Percentiles rank a stretch among this genome's conserved stretches.
phyloP scores from a whole-genome alignment of 495 filamentous ascomycete genomes.

The Annulohypoxylon moriforme region DNA sequence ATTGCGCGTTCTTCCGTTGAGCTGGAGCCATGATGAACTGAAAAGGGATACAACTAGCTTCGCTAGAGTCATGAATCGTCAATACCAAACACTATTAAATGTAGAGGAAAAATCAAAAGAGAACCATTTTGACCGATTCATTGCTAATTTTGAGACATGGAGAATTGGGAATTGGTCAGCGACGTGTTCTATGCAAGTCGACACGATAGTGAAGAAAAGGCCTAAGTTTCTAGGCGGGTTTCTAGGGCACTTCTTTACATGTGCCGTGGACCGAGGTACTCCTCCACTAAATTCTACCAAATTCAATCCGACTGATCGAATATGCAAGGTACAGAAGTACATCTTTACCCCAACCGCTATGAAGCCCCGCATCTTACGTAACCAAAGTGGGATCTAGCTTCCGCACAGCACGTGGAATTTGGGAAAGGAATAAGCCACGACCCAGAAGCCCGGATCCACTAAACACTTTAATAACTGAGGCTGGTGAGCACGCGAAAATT shows the following conservation, averaged over 20 bases:
- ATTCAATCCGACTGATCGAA: constrained; percentile 14
- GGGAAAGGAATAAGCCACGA: constrained; percentile 4
- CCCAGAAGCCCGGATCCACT: not conserved
- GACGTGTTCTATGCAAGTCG: constrained; percentile 2
- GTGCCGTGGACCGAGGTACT: constrained; percentile 45
- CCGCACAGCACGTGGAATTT: not conserved
- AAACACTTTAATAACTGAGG: constrained; percentile 41
- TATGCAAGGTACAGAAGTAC: constrained; percentile 10
- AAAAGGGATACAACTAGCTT: constrained; percentile 37
- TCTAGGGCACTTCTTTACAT: not conserved
- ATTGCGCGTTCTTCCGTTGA: constrained; percentile 68
- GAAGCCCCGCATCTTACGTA: not conserved
- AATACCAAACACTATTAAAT: not conserved
- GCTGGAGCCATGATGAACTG: constrained; percentile 63
- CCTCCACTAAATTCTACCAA: not conserved
- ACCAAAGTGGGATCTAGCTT: not conserved
- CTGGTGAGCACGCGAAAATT: constrained; percentile 48
- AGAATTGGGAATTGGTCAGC: not conserved
- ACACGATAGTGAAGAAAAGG: constrained; percentile 1
- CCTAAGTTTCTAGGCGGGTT: not conserved
- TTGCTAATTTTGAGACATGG: constrained; percentile 14
- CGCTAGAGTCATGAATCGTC: not conserved
- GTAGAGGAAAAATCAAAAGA: constrained; percentile 3
- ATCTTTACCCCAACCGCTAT: not conserved
- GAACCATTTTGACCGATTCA: not conserved